These are phyloP conservation scores for Apiospora hydei DNA, from an alignment of 2,329 filamentous ascomycete genomes.

Conservation along the genomic window DNA sequence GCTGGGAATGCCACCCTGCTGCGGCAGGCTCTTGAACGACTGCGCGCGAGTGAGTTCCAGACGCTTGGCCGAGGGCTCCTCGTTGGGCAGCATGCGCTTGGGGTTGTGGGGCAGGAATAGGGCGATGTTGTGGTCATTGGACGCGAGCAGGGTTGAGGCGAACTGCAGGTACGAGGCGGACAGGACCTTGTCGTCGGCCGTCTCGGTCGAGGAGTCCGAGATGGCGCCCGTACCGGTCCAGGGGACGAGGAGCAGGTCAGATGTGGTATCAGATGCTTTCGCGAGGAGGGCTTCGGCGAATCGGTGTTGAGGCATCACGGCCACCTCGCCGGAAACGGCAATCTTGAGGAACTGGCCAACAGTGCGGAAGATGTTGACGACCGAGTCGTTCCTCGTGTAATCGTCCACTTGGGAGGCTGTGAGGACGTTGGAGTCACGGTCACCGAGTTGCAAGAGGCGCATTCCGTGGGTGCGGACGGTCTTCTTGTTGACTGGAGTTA, in stretches of 20 bases:
- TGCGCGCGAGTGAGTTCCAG: not conserved
- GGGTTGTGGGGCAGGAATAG: slow-evolving; percentile 72
- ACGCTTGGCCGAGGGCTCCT: slow-evolving; percentile 43
- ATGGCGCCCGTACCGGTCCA: slow-evolving; percentile 84
- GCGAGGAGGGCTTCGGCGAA: slow-evolving; percentile 80
- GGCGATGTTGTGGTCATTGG: slow-evolving; percentile 71
- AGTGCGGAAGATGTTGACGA: slow-evolving; percentile 89
- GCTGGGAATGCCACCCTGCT: slow-evolving; percentile 50
- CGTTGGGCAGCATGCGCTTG: slow-evolving; percentile 53
- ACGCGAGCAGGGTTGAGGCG: slow-evolving; percentile 69
- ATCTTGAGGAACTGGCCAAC: slow-evolving; percentile 87
- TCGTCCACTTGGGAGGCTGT: slow-evolving; percentile 85
- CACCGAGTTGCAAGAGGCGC: slow-evolving; percentile 86
- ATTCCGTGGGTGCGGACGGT: slow-evolving; percentile 81
- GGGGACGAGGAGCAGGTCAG: slow-evolving; percentile 82
- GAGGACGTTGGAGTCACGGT: slow-evolving; percentile 96
- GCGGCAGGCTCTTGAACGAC: slow-evolving; percentile 31
- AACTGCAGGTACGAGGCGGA: slow-evolving; percentile 75
- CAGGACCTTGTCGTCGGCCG: slow-evolving; percentile 64
- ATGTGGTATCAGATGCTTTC: slow-evolving; percentile 72
- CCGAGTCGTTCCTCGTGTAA: slow-evolving; percentile 75
- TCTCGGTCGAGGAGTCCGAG: slow-evolving; percentile 63
- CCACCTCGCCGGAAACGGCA: slow-evolving; percentile 80
- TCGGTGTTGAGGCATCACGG: slow-evolving; percentile 77
- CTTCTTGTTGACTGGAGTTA: slow-evolving; percentile 43